Conservation (phyloP, 352 stramenopile genomes). For the Pythium dissotocum region DNA sequence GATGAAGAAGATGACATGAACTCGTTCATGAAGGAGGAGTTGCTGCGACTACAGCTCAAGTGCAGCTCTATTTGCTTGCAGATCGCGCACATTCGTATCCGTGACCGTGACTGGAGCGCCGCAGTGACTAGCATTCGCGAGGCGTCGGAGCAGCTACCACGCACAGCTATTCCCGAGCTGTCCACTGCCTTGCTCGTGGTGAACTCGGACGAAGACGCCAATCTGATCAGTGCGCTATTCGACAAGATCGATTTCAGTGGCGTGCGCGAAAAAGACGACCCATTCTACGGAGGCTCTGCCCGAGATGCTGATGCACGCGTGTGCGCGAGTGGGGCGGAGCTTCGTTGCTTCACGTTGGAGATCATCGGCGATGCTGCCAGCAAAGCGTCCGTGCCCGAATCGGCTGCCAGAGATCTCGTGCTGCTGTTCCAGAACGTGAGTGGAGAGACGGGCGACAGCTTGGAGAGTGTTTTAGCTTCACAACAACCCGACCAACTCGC, state of each 20-base stretch:
- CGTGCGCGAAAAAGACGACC: slow-evolving; percentile 38
- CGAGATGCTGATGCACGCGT: slow-evolving; percentile 25
- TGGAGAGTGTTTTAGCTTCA: background rate
- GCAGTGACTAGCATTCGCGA: slow-evolving; percentile 48
- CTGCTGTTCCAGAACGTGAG: slow-evolving; percentile 50
- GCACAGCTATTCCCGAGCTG: background rate
- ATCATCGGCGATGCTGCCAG: slow-evolving; percentile 72
- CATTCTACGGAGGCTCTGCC: slow-evolving; percentile 30
- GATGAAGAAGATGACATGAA: slow-evolving; percentile 47
- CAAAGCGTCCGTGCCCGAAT: slow-evolving; percentile 19
- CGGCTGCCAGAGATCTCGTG: slow-evolving; percentile 20
- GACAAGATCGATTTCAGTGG: slow-evolving; percentile 70
- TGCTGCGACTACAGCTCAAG: slow-evolving; percentile 70
- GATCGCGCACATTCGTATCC: slow-evolving; percentile 43
- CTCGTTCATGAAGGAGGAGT: slow-evolving; percentile 79
- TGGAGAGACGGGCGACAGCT: slow-evolving; percentile 26
- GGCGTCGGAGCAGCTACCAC: slow-evolving; percentile 23
- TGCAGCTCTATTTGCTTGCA: slow-evolving; percentile 73
- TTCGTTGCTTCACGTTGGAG: slow-evolving; percentile 64
- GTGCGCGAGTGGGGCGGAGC: slow-evolving; percentile 47
- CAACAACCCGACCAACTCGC: background rate
- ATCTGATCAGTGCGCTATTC: slow-evolving; percentile 45
- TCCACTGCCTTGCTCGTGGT: background rate
- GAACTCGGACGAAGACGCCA: slow-evolving; percentile 11
- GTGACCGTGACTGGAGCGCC: slow-evolving; percentile 38